Evolutionary conservation across 163 green algal species (phyloP).

Genomic region (Scenedesmus sp.): DNA sequence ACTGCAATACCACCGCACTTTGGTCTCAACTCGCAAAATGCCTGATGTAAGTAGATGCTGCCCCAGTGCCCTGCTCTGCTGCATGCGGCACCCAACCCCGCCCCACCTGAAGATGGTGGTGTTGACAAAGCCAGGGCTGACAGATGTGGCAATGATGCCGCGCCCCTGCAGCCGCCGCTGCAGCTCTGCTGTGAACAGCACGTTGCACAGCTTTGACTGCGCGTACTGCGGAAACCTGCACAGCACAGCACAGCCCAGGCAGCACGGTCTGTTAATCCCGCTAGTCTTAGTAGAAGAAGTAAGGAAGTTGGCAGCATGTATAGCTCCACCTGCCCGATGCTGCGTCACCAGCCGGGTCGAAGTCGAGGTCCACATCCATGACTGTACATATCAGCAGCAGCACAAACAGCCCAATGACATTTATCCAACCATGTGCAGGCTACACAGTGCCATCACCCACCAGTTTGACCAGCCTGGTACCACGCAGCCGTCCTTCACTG

Average conservation of each 20-base stretch:
- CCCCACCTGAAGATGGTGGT: constrained; percentile 37
- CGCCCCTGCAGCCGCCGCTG: constrained; percentile 52
- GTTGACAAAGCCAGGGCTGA: constrained; percentile 48
- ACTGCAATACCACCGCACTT: too few relatives aligned
- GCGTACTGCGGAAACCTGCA: constrained; percentile 72
- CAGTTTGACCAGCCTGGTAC: not conserved
- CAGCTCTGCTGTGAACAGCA: constrained; percentile 74
- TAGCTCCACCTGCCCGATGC: not conserved
- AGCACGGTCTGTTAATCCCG: too few relatives aligned
- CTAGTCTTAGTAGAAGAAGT: not conserved
- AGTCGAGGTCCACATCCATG: not conserved
- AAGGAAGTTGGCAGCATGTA: not conserved
- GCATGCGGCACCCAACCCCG: not conserved
- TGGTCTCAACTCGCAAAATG: too few relatives aligned
- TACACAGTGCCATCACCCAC: not conserved
- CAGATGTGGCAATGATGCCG: constrained; percentile 30
- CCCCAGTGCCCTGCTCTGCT: too few relatives aligned
- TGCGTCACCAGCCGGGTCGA: too few relatives aligned
- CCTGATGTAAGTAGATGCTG: too few relatives aligned
- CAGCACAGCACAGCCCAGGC: not conserved
- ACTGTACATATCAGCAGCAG: not conserved
- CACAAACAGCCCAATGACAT: not conserved
- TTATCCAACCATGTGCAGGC: not conserved
- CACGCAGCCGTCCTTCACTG: constrained; percentile 8
- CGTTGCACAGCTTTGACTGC: constrained; percentile 78